phyloP scores from a whole-genome alignment of 495 filamentous ascomycete genomes.

The Hypoxylon crocopeplum region DNA sequence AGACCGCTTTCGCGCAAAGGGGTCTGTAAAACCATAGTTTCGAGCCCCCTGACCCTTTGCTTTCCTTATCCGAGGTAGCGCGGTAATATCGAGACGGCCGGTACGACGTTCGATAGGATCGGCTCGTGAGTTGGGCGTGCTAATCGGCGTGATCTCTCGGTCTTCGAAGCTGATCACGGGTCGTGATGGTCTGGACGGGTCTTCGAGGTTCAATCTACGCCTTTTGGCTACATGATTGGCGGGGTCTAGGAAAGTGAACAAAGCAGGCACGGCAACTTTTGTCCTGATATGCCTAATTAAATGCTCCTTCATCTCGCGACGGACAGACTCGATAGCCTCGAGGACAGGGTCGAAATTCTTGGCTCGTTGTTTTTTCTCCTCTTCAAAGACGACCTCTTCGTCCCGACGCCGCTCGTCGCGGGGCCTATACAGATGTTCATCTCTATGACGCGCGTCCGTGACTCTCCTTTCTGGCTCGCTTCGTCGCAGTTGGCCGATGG shows the following conservation, averaged over 20 bases:
- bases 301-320: constrained; percentile 82
- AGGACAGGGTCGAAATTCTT: constrained; percentile 84
- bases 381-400: constrained; percentile 77
- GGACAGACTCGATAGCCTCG: constrained; percentile 77
- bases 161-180: constrained; percentile 54
- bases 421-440: constrained; percentile 54
- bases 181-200: constrained; percentile 63
- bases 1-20: constrained; percentile 71
- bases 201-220: constrained; percentile 76
- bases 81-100: constrained; percentile 64
- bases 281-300: constrained; percentile 85
- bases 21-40: constrained; percentile 76
- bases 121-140: constrained; percentile 73
- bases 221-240: constrained; percentile 76
- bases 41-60: constrained; percentile 60
- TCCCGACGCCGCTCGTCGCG: constrained; percentile 64
- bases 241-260: constrained; percentile 87
- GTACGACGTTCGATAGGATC: constrained; percentile 60
- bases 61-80: constrained; percentile 77
- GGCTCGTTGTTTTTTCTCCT: constrained; percentile 84
- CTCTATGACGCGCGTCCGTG: constrained; percentile 48
- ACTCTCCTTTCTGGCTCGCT: constrained; percentile 34
- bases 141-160: constrained; percentile 63
- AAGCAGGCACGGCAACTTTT: constrained; percentile 78
- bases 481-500: constrained; percentile 9